These are phyloP conservation scores for Pneumocystis sp. DNA, from an alignment of 1,139 yeast genomes.

Conservation along the genomic window DNA sequence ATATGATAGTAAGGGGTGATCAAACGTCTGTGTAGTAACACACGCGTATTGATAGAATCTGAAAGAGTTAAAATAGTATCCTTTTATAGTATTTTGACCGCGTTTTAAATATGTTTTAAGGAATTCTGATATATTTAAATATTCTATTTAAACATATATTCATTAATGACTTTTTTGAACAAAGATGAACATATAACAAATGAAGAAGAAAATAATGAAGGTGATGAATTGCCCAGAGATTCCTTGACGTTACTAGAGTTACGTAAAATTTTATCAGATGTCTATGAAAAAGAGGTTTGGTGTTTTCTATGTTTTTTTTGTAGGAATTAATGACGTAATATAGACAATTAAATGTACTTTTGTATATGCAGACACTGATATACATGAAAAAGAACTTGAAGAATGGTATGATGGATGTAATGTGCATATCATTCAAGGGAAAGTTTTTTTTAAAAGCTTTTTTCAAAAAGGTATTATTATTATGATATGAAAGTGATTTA, in stretches of 20 bases:
- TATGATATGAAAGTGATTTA: neutral
- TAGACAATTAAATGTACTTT: constrained; percentile 20
- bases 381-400: constrained; percentile 20
- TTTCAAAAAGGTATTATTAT: constrained; percentile 16
- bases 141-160: neutral
- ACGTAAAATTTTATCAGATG: neutral
- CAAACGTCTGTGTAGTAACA: too few relatives aligned
- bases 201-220: neutral
- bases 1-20: too few relatives aligned
- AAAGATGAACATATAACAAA: neutral
- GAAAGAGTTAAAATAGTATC: too few relatives aligned
- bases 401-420: constrained; percentile 26
- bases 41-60: too few relatives aligned
- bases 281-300: neutral
- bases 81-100: too few relatives aligned
- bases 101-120: neutral
- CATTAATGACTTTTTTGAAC: neutral
- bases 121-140: neutral
- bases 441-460: constrained; percentile 5
- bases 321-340: neutral
- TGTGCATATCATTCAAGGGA: constrained; percentile 19
- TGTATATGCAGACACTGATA: constrained; percentile 19
- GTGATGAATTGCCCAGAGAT: neutral
- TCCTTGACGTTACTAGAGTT: constrained; percentile 8
- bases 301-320: neutral